Evolutionary conservation across 2,329 filamentous ascomycete species (phyloP), one percentile per base, ranked within the genome.

Genomic region (Cladosporium halotolerans): DNA sequence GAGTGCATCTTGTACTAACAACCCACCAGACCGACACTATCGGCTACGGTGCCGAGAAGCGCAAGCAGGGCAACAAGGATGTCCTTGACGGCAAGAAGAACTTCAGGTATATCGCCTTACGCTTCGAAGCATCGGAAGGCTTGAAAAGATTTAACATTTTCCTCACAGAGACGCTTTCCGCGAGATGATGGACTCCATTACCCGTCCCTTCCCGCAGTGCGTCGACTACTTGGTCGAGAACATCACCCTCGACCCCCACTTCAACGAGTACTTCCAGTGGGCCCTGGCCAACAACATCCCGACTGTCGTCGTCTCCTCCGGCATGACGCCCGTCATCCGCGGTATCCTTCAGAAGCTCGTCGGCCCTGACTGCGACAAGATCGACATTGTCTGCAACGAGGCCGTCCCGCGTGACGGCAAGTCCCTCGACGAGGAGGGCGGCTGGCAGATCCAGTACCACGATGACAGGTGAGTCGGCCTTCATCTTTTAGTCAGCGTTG

Each of bases 251-350:
- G 93, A 99, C 73, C 89, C 90, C 1, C 78, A 85, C 62, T 99
- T 97, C 78, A 83, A 82, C 66, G 82, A 86, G 62, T 99, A 97
- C 73, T 92, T 90, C 73, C 73, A 82, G 61, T 99, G 89, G 88
- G 81, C 86, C 32, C 79, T 83, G 57, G 77, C 78, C 58, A 84
- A 92, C 72, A 91, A 95, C 68, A 83, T 97, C 11, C 93, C 93
- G 23, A 86, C 96, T 58, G 90, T 97, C 16, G 88, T 99, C 18
- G 78, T 99, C 33, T 93, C 87, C 58, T 89, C 88, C 42, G 93
- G 93, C 59, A 97, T 99, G 93, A 80, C 84, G 62, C 92, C 92
- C 36, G 82, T 97, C 63, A 96, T 99, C 69, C 82, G 84, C 57
- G 89, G 88, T 13, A 78, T 97, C 59, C 77, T 99, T 55, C 80